These are phyloP conservation scores for Graphilbum sp. DNA, from an alignment of 2,329 filamentous ascomycete genomes.

Conservation along the genomic window DNA sequence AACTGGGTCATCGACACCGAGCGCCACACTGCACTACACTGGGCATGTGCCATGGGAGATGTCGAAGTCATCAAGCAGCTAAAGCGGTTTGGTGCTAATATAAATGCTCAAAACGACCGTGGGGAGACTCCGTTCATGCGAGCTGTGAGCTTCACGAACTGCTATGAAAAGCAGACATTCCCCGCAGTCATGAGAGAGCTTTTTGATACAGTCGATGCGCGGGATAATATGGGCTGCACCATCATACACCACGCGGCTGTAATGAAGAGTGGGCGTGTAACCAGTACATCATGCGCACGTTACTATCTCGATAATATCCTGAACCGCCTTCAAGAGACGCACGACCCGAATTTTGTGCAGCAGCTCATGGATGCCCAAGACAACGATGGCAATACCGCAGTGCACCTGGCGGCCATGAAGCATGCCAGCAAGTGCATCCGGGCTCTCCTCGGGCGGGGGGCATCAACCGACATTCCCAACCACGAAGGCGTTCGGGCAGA, in stretches of 20 bases:
- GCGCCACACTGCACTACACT: constrained; percentile 84
- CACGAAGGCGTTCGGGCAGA: constrained; percentile 69
- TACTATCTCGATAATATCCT: constrained; percentile 90
- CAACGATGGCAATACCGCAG: constrained; percentile 73
- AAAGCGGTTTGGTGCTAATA: constrained; percentile 60
- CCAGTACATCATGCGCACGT: constrained; percentile 73
- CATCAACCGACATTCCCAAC: constrained; percentile 70
- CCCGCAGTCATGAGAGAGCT: constrained; percentile 70
- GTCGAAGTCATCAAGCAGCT: constrained; percentile 80
- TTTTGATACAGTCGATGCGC: constrained; percentile 61
- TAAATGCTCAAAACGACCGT: constrained; percentile 51
- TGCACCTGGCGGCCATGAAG: constrained; percentile 58
- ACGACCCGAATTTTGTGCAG: constrained; percentile 61
- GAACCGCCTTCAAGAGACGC: constrained; percentile 67
- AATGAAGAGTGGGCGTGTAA: constrained; percentile 64
- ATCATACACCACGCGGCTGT: constrained; percentile 90
- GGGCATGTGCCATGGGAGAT: constrained; percentile 96
- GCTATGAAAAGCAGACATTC: constrained; percentile 86
- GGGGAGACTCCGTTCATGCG: constrained; percentile 91
- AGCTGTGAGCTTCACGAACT: constrained; percentile 91
- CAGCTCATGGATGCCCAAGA: constrained; percentile 70
- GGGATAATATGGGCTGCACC: constrained; percentile 68
- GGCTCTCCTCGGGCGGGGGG: constrained; percentile 61
- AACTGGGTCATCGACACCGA: constrained; percentile 90
- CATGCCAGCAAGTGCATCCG: constrained; percentile 84